Conservation (phyloP, 768 basidiomycete species). For the Suillus subluteus region DNA sequence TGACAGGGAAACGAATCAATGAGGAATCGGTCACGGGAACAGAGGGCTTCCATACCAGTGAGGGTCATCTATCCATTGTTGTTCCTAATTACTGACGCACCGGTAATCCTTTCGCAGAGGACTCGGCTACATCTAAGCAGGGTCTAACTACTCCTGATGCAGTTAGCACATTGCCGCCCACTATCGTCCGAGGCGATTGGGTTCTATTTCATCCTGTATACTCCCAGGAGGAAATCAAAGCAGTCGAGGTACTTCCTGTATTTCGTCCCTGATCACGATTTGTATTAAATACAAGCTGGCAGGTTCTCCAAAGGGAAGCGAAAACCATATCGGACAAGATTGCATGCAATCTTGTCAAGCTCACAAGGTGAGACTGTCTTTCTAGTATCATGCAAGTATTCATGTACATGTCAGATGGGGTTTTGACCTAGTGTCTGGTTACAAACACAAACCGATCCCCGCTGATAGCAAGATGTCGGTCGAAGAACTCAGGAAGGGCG, state of each 20-base stretch:
- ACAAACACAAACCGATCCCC: conserved; percentile 75
- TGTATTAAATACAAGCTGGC: conserved; percentile 15
- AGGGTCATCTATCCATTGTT: conserved; percentile 7
- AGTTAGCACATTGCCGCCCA: conserved; percentile 53
- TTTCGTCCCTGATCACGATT: conserved; percentile 9
- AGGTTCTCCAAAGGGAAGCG: conserved; percentile 74
- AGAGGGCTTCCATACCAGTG: conserved; percentile 42
- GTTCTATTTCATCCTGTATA: conserved; percentile 95
- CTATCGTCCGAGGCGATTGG: conserved; percentile 76
- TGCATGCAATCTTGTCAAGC: conserved; percentile 63
- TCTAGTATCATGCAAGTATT: conserved; percentile 8
- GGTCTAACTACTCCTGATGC: conserved; percentile 37
- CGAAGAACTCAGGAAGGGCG: conserved; percentile 71
- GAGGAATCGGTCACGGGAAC: conserved; percentile 32
- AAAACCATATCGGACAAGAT: conserved; percentile 74
- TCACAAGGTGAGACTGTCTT: conserved; percentile 45
- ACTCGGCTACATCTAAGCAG: conserved; percentile 23
- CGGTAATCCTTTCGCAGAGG: conserved; percentile 25
- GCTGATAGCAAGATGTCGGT: conserved; percentile 65
- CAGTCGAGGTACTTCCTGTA: conserved; percentile 59
- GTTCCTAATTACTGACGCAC: background rate
- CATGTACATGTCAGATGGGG: conserved; percentile 45
- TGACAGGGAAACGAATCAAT: conserved; percentile 25
- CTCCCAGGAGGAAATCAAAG: conserved; percentile 67
- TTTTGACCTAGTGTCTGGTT: conserved; percentile 87